Percentiles rank a stretch among this genome's conserved stretches.
phyloP scores from a whole-genome alignment of 768 basidiomycete genomes.

The Boletus subcaerulescens region DNA sequence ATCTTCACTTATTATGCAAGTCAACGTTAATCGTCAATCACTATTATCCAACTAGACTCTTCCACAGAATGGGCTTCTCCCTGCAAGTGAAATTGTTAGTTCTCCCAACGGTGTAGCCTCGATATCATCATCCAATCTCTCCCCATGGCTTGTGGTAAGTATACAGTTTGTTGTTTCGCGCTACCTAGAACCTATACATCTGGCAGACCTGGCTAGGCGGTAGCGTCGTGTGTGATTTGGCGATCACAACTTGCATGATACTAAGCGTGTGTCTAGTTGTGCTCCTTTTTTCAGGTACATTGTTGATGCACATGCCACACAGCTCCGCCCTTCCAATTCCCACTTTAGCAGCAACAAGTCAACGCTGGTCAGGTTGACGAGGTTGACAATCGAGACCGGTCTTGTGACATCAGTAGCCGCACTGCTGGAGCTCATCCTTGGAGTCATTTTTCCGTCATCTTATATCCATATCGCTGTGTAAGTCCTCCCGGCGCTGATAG shows the following conservation, averaged over 20 bases:
- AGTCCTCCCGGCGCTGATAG: background rate
- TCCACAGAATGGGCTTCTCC: too few relatives aligned
- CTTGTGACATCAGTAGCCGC: constrained; percentile 18
- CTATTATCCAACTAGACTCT: too few relatives aligned
- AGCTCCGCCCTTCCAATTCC: constrained; percentile 16
- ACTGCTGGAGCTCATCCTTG: constrained; percentile 17
- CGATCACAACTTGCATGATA: constrained; percentile 21
- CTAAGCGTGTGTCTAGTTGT: constrained; percentile 2
- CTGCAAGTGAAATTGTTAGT: too few relatives aligned
- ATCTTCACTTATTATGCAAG: too few relatives aligned
- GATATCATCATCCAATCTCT: too few relatives aligned
- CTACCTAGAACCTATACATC: background rate
- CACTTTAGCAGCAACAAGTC: background rate
- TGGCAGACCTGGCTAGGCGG: constrained; percentile 22
- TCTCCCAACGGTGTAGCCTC: too few relatives aligned
- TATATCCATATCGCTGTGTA: constrained; percentile 17
- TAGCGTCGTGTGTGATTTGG: constrained; percentile 16
- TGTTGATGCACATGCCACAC: background rate
- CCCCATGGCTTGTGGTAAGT: constrained; percentile 12
- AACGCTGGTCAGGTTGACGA: constrained; percentile 10
- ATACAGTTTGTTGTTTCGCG: too few relatives aligned
- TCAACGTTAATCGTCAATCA: too few relatives aligned
- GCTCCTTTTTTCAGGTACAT: background rate
- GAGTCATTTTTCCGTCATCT: background rate
- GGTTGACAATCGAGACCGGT: constrained; percentile 24